Conservation (phyloP, 306 rosid genomes). For the Lagenaria siceraria region DNA sequence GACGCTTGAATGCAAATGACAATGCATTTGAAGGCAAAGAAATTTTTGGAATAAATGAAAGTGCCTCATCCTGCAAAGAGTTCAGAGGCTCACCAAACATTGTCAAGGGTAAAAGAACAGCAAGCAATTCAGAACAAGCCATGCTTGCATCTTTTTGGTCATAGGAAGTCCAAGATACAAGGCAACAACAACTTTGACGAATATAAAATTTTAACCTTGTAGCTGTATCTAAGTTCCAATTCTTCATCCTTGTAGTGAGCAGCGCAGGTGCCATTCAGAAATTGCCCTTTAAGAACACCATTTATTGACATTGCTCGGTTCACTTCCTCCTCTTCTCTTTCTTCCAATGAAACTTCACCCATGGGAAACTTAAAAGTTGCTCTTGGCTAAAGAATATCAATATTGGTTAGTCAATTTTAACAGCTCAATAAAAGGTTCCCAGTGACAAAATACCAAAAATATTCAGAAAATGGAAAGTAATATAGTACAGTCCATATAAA, state of each 20-base stretch:
- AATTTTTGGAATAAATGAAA: slow-evolving; percentile 68
- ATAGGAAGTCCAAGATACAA: not conserved
- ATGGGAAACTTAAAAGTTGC: slow-evolving; percentile 74
- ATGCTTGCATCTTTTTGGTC: not conserved
- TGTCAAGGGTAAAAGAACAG: not conserved
- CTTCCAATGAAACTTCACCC: slow-evolving; percentile 73
- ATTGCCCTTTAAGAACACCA: slow-evolving; percentile 47
- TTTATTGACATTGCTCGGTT: slow-evolving; percentile 34
- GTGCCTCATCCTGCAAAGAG: slow-evolving; percentile 62
- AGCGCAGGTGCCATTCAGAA: slow-evolving; percentile 48
- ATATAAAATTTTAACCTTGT: slow-evolving; percentile 31
- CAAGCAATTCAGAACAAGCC: not conserved
- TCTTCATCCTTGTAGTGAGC: slow-evolving; percentile 69
- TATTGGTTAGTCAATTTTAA: not conserved
- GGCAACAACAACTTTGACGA: not conserved
- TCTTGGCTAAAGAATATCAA: slow-evolving; percentile 54
- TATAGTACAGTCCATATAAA: not conserved
- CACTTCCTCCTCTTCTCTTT: slow-evolving; percentile 50
- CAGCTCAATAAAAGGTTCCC: not conserved
- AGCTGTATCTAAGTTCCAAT: slow-evolving; percentile 54
- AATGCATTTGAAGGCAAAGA: slow-evolving; percentile 74
- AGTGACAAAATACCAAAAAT: not conserved
- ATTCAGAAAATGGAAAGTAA: not conserved
- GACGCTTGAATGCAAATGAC: slow-evolving; percentile 82
- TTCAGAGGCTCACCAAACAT: not conserved